Base-by-base conservation (phyloP, 208 protist genomes). In the Acanthamoeba castellanii region DNA sequence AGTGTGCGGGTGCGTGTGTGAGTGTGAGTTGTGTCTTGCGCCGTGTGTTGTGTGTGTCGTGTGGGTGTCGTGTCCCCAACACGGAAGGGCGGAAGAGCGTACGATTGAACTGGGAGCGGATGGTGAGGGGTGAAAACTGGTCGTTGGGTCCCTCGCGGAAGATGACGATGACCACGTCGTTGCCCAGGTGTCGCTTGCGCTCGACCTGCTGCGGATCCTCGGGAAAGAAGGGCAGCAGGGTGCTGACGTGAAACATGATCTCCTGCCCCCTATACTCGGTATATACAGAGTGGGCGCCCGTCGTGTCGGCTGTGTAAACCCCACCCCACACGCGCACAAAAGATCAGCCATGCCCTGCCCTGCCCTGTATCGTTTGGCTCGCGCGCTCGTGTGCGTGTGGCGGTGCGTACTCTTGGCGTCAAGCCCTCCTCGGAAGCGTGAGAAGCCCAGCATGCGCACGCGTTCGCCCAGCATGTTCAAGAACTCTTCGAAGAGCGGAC, bases 121-220 rank as follows among this genome's bases (percentile, higher is more conserved):
- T 92, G 50, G n/a, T 52, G 64, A 37, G 22, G 16, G 87, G 87
- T 4, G 32, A 47, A 37, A 92, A 92, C 32, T 42, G 50, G 8
- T 66, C n/a, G 82, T 89, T 72, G 34, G 42, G 7, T n/a, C 70
- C 61, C n/a, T 96, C 95, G 59, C 76, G 84, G 55, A 96, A 96
- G 50, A 96, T 90, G 59, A 96, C 70, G n/a, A 96, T 25, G n/a
- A 96, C 91, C 11, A 95, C 78, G 37, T 96, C 95, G 82, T 96
- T 96, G 72, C 95, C 95, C 13, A 96, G 76, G 32, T 96, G 95
- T 27, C 95, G 37, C 82, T 96, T 96, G n/a, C 95, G 45, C 93
- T 96, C 95, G 1, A 96, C 70, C 91, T 97, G 96, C 85, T 97
- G 96, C 64, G 84, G 84, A 61, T 97, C 96, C 45, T 97, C 95